A percentile compares a stretch with the other conserved stretches of the same genome.
phyloP scores from a whole-genome alignment of 2,329 filamentous ascomycete genomes.

The Colletotrichum coccodes region DNA sequence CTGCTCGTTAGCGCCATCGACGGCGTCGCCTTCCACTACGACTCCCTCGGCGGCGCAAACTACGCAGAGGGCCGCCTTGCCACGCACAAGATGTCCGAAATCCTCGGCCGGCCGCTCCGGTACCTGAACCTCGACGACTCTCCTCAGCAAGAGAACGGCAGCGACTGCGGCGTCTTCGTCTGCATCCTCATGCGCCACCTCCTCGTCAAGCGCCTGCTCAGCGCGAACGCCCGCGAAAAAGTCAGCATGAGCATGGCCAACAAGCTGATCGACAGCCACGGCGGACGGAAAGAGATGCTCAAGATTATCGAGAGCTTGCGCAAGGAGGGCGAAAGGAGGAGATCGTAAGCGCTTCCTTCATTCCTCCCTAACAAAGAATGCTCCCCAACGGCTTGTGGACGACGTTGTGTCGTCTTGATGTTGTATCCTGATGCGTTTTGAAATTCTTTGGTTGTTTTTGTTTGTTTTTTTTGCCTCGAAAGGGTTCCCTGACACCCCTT shows the following conservation, averaged over 20 bases:
- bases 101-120: constrained; percentile 74
- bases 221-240: constrained; percentile 83
- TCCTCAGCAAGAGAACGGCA: constrained; percentile 91
- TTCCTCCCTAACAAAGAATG: neutral
- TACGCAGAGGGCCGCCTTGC: constrained; percentile 76
- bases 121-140: constrained; percentile 87
- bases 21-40: constrained; percentile 95
- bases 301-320: constrained; percentile 87
- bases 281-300: constrained; percentile 89
- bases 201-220: constrained; percentile 84
- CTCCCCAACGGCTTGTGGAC: neutral
- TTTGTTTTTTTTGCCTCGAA: neutral
- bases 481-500: constrained; percentile 28
- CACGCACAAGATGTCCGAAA: constrained; percentile 72
- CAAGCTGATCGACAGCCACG: constrained; percentile 82
- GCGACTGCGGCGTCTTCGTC: constrained; percentile 95
- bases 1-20: constrained; percentile 91
- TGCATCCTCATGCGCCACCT: constrained; percentile 95
- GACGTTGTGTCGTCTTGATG: neutral
- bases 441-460: too few species aligned
- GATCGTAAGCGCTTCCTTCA: constrained; percentile 70
- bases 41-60: constrained; percentile 84
- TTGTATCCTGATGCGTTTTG: neutral
- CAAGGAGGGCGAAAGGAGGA: constrained; percentile 86
- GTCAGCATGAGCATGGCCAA: constrained; percentile 94